These are phyloP conservation scores for Quillaja saponaria DNA, from an alignment of 306 rosid species.

Conservation along the genomic window DNA sequence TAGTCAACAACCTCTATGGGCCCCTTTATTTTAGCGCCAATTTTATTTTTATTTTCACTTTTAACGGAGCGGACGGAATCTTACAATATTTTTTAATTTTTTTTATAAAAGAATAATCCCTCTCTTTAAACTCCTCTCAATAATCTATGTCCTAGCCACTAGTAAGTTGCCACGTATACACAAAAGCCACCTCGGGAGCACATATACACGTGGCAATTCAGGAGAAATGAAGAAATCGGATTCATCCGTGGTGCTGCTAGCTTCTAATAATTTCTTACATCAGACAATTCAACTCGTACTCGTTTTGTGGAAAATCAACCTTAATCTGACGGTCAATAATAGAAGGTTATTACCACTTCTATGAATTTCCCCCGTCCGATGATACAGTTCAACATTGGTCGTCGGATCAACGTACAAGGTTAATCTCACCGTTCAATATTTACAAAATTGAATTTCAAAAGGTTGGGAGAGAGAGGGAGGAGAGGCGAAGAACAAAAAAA, in stretches of 20 bases:
- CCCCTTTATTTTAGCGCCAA: slow-evolving; percentile 59
- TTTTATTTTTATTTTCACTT: slow-evolving; percentile 16
- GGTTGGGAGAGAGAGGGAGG: slow-evolving; percentile 90
- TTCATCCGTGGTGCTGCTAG: neutral
- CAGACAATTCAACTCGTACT: slow-evolving; percentile 8
- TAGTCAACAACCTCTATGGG: slow-evolving; percentile 33
- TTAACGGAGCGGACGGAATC: no score
- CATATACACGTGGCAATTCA: slow-evolving; percentile 28
- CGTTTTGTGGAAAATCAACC: slow-evolving; percentile 22
- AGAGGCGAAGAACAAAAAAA: slow-evolving; percentile 52
- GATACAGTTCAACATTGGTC: neutral
- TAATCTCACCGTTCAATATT: slow-evolving; percentile 69
- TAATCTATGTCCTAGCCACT: neutral
- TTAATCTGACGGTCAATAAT: slow-evolving; percentile 50
- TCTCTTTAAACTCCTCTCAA: slow-evolving; percentile 5
- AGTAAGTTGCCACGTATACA: slow-evolving; percentile 14
- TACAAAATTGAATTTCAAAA: slow-evolving; percentile 95
- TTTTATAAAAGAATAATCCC: slow-evolving; percentile 22
- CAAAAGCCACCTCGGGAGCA: no score
- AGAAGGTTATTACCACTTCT: slow-evolving; percentile 30
- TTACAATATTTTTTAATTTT: no score
- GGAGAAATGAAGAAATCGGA: no score
- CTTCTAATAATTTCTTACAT: slow-evolving; percentile 6
- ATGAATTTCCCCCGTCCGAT: slow-evolving; percentile 58
- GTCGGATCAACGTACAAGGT: slow-evolving; percentile 37